Base-by-base conservation (phyloP, 345 rosid genomes). In the Eucalyptus sp. region DNA sequence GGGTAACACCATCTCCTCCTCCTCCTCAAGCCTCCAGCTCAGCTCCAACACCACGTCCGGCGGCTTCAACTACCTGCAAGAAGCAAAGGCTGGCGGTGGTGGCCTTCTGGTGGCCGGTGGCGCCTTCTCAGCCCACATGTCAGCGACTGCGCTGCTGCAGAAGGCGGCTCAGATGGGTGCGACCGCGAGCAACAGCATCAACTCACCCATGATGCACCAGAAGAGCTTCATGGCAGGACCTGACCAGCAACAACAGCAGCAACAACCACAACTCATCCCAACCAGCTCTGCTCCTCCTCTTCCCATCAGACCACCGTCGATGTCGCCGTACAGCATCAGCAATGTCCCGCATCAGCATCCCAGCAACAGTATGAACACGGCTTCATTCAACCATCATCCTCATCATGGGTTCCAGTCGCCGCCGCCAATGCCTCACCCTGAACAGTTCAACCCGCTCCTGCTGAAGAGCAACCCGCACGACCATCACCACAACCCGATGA, bases 151-250 rank as follows among this genome's bases (percentile, higher is more conserved):
- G 25, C 87, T 94, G 90, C 85, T 95, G 83, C 96, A 94, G 88
- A 95, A 94, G 85, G 98, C 96, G 7, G 96, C 96, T 16, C 96
- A 96, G 79, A 95, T 96, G 95, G 96, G 96, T 46, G 95, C 96
- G 46, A 92, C 95, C 5, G 95, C 95, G 24, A 95, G 94, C 92
- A 94, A 92, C 88, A 92, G 90, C 88, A 93, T 93, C 80, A 96
- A 95, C 87, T 95, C 96, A 31, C 95, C 96, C 2, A 90, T 96
- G 94, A 94, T 94, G 95, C 96, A 94, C 50, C 97, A 96, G 68
- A 95, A 94, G 91, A 92, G 93, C 94, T 95, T 95, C 87, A 93
- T 95, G 92, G 89, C 93, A 33, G 90, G 92, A 31, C 92, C 92
- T 44, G 93, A 93, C 71, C 95, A 91, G 90, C 66, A 76, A 41